Evolutionary conservation across 2,329 filamentous ascomycete genomes (phyloP), one percentile per base, ranked within the genome.

Genomic region (Berkeleyomyces basicola): DNA sequence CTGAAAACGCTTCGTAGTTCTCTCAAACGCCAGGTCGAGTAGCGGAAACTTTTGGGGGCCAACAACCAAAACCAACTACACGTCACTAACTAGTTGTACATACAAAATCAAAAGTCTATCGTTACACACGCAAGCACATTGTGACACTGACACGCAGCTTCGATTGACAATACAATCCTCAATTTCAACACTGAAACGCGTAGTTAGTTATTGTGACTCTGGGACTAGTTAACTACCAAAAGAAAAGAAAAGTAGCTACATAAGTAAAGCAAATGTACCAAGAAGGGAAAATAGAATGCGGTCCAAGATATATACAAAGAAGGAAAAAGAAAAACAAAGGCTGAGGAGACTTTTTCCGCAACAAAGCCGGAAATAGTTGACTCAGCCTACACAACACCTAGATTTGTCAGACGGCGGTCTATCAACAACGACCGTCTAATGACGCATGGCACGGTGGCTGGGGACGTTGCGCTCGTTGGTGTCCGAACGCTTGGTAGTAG

Each of bases 1-100:
- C 82, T 79, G n/a, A 76, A 75, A 9, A 80, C 78, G 66, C 83
- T 82, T 66, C 77, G 78, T 68, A 68, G 23, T 23, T 23, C 23
- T 23, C 23, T 23, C 23, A 23, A 23, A 23, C 23, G 23, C 23
- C 23, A 23, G 2, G 23, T 23, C 23, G 23, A 23, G 23, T 23
- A 23, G 23, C 23, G 2, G 23, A 23, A 23, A 1, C 23, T 23
- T 23, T 23, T 23, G 1, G 23, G 23, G 23, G 23, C 23, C 23
- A 23, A 23, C 23, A 23, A 23, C 23, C 2, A 23, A 23, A 23
- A 23, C 23, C 23, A 23, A 23, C 23, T 23, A 23, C 23, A 23
- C 23, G 23, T 23, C 23, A 23, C 23, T 23, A 23, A 23, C 23
- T 23, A 23, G 23, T 23, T 23, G 23, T 23, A 23, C 40, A 23